Base-by-base conservation (phyloP, 805 yeast genomes). In the Schizosaccharomyces cryophilus region DNA sequence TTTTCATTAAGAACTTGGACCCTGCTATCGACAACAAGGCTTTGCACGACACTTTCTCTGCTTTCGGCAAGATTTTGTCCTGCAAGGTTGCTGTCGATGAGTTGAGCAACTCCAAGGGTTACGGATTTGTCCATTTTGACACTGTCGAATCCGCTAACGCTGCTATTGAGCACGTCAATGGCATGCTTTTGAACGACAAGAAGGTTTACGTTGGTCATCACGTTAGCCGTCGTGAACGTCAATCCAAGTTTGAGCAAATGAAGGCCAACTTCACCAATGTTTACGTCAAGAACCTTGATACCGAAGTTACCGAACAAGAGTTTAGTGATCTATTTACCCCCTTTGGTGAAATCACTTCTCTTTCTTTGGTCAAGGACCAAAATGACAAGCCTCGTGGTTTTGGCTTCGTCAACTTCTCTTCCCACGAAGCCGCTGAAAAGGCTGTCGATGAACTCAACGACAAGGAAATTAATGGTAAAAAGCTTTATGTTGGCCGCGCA, bases 21-120 rank as follows among this genome's bases (percentile, higher is more conserved):
- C 94, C 95, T 64, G 95, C 87, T 70, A 93, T 93, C 70, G 98
- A 93, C 78, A 90, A 93, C 87, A 90, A 90, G 81, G 95, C 96
- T 69, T 80, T 93, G 70, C 95, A 89, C 77, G 98, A 93, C 74
- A 93, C 98, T 64, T 93, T 93, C 79, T 81, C 95, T 65, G 95
- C 95, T 63, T 93, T 93, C 71, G 98, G 98, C 74, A 84, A 81
- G 72, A 89, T 93, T 68, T 78, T 93, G 76, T 88, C 96, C 61
- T 87, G 96, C 78, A 93, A 93, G 80, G 93, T 93, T 71, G 97
- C 96, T 68, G 83, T 89, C 66, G 96, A 93, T 74, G 89, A 83
- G 72, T 75, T 79, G 71, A 97, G 97, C 67, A 77, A 78, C 73
- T 87, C 96, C 66, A 88, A 86, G 73, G 95, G 96, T 70, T 90